These are phyloP conservation scores for Ceratocystis albifundus DNA, from an alignment of 2,329 filamentous ascomycete species.

Conservation along the genomic window DNA sequence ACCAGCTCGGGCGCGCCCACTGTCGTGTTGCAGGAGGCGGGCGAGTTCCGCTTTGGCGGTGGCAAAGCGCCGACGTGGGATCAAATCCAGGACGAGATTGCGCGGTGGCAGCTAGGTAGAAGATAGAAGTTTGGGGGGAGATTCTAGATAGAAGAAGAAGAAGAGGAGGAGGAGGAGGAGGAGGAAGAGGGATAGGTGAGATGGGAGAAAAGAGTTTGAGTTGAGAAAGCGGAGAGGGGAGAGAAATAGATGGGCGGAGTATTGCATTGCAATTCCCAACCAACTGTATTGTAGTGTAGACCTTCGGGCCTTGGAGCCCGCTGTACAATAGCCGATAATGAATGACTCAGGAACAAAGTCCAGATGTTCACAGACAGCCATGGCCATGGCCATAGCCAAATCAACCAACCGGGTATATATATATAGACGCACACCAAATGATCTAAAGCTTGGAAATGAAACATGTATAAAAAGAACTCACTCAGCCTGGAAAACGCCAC, in stretches of 20 bases:
- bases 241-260: not conserved
- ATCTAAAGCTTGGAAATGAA: not conserved
- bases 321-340: conserved; percentile 21
- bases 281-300: conserved; percentile 10
- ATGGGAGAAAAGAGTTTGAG: not conserved
- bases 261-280: not conserved
- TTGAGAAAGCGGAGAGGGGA: not conserved
- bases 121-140: conserved; percentile 7
- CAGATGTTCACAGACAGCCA: not conserved
- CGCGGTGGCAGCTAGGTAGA: conserved; percentile 57
- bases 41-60: conserved; percentile 39
- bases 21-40: conserved; percentile 85
- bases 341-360: conserved; percentile 5
- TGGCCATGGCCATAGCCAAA: not conserved
- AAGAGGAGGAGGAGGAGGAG: not conserved
- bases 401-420: not conserved
- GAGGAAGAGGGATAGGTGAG: not conserved
- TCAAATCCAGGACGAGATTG: conserved; percentile 78
- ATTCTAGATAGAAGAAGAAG: not conserved
- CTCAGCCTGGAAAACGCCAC: too few relatives aligned
- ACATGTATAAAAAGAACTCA: not conserved
- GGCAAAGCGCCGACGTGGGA: conserved; percentile 66
- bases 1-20: conserved; percentile 78
- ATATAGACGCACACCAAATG: not conserved
- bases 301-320: conserved; percentile 10